Percentiles rank a stretch among this genome's conserved stretches.
Conservation (phyloP, 1,284 basidiomycete genomes). For the Tilletia walkeri region DNA sequence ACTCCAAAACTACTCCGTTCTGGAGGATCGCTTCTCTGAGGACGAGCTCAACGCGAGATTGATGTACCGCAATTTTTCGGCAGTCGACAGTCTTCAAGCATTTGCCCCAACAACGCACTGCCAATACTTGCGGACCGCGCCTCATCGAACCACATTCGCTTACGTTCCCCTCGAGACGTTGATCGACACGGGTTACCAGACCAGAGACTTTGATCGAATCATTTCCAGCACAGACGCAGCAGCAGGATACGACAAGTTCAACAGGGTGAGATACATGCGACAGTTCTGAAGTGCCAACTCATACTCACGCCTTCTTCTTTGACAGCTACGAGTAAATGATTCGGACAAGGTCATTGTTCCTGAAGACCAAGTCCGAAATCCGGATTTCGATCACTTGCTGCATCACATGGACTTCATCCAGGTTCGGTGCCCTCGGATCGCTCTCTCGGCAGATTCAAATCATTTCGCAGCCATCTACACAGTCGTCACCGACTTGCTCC, state of each 20-base stretch:
- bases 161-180: constrained; percentile 79
- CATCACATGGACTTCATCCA: constrained; percentile 80
- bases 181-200: constrained; percentile 32
- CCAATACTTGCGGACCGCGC: constrained; percentile 30
- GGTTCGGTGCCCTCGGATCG: constrained; percentile 71
- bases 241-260: constrained; percentile 80
- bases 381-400: constrained; percentile 67
- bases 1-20: constrained; percentile 75
- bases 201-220: constrained; percentile 66
- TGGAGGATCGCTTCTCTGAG: constrained; percentile 74
- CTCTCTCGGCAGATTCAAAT: constrained; percentile 79
- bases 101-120: constrained; percentile 71
- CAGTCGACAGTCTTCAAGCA: constrained; percentile 76
- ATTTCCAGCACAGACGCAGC: constrained; percentile 80
- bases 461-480: constrained; percentile 86
- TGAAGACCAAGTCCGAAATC: constrained; percentile 46
- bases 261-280: constrained; percentile 55
- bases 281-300: no score
- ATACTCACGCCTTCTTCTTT: not conserved
- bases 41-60: constrained; percentile 83
- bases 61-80: constrained; percentile 76
- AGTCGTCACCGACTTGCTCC: constrained; percentile 79
- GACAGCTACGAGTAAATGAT: constrained; percentile 64
- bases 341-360: constrained; percentile 62
- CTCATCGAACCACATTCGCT: constrained; percentile 54